These are phyloP conservation scores for Magnaporthiopsis rhizophila DNA, from an alignment of 2,329 filamentous ascomycete species.

Conservation along the genomic window DNA sequence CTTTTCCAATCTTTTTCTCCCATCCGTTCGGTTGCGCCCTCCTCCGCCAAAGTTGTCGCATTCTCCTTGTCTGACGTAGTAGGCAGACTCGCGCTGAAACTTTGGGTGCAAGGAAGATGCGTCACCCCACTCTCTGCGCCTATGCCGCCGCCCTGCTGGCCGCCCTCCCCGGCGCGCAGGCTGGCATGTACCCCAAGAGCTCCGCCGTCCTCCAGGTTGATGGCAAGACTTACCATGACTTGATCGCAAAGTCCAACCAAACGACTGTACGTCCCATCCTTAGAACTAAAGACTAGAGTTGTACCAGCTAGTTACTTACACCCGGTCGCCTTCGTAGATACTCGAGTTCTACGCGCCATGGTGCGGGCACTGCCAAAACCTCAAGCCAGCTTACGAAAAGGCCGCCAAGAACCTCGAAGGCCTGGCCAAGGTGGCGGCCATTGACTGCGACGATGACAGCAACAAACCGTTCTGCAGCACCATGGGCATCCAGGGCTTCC, in stretches of 20 bases:
- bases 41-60: background rate
- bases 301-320: background rate
- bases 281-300: background rate
- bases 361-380: slow-evolving; percentile 95
- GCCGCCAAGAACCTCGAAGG: slow-evolving; percentile 84
- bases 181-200: slow-evolving; percentile 74
- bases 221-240: slow-evolving; percentile 66
- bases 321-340: slow-evolving; percentile 31
- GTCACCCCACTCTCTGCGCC: slow-evolving; percentile 44
- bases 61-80: background rate
- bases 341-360: slow-evolving; percentile 93
- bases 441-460: slow-evolving; percentile 88
- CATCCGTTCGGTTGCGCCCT: background rate
- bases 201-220: slow-evolving; percentile 82
- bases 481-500: slow-evolving; percentile 90
- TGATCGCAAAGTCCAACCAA: slow-evolving; percentile 85
- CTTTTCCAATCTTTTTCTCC: background rate
- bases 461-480: slow-evolving; percentile 83
- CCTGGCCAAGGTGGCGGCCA: slow-evolving; percentile 84
- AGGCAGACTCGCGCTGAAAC: background rate
- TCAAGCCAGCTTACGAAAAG: slow-evolving; percentile 94
- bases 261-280: slow-evolving; percentile 67
- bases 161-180: slow-evolving; percentile 55
- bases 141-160: slow-evolving; percentile 56
- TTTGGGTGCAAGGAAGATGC: slow-evolving; percentile 32